phyloP scores from a whole-genome alignment of 805 yeast species.

The Lipomyces lipofer region DNA sequence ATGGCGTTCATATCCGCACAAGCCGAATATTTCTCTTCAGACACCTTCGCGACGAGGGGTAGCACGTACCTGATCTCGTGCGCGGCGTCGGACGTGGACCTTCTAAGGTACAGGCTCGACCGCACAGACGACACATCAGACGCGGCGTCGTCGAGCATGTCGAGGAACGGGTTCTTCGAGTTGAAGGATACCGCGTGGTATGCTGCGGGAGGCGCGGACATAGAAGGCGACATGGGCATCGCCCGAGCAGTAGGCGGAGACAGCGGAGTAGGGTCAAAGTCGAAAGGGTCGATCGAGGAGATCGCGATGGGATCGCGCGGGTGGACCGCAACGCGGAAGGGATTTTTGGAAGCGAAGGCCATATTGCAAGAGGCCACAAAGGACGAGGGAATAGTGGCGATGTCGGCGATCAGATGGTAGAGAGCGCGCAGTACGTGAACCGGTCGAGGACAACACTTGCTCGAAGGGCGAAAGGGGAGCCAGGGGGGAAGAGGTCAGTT shows the following conservation, averaged over 20 bases:
- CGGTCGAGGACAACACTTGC: no score
- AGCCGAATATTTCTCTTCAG: constrained; percentile 2
- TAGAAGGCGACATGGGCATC: constrained; percentile 21
- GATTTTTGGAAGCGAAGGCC: constrained; percentile 31
- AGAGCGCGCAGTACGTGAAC: no score
- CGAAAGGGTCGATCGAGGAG: constrained; percentile 2
- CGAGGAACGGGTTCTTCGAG: constrained; percentile 25
- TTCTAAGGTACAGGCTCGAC: background rate
- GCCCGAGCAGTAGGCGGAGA: no score
- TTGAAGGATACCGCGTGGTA: constrained; percentile 8
- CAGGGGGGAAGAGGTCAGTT: no score
- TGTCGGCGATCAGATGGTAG: no score
- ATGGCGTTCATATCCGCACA: no score
- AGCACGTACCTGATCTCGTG: background rate
- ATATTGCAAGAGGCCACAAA: background rate
- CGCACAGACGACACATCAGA: background rate
- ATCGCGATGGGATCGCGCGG: no score
- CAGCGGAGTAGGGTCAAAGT: background rate
- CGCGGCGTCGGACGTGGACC: constrained; percentile 8
- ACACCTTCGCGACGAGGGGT: no score
- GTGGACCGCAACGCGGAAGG: constrained; percentile 24
- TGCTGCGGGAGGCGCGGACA: constrained; percentile 23
- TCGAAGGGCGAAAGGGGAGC: no score
- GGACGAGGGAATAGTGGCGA: no score
- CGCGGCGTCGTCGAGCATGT: constrained; percentile 3